Percentiles rank a stretch among this genome's conserved stretches.
Conservation (phyloP, 2,329 filamentous ascomycete genomes). For the Scopulariopsis brevicaulis region DNA sequence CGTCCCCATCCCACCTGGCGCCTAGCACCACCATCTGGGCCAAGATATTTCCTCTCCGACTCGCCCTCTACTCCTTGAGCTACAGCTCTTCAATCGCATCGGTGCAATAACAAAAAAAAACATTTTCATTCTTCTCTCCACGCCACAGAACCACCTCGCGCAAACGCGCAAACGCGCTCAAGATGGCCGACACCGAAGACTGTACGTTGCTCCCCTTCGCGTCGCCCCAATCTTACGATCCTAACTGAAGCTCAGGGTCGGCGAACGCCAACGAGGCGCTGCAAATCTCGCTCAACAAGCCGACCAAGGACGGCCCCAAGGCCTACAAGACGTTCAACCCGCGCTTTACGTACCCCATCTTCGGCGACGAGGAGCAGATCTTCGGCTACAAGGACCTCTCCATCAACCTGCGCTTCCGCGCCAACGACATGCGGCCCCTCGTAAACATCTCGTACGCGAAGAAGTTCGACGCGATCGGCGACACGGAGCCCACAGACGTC, state of each 20-base stretch:
- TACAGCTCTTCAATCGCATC: neutral
- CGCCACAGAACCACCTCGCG: neutral
- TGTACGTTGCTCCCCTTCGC: neutral
- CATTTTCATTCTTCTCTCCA: neutral
- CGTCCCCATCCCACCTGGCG: too few species aligned
- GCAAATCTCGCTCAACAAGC: constrained; percentile 45
- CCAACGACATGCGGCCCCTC: constrained; percentile 66
- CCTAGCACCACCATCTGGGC: neutral
- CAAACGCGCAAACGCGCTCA: neutral
- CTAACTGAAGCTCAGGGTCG: constrained; percentile 33
- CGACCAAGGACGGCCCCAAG: constrained; percentile 35
- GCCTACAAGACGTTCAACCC: constrained; percentile 65
- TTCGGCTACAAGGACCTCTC: constrained; percentile 79
- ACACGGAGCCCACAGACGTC: constrained; percentile 60
- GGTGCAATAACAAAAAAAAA: neutral
- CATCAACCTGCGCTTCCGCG: constrained; percentile 58
- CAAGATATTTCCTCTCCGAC: neutral
- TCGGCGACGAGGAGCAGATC: constrained; percentile 84
- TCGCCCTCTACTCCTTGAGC: neutral
- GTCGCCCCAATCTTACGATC: neutral
- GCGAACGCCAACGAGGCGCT: constrained; percentile 50
- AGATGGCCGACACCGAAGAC: constrained; percentile 3
- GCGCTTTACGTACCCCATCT: constrained; percentile 81
- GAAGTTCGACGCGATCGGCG: constrained; percentile 58
- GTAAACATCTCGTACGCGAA: constrained; percentile 60